Evolutionary conservation across 108 stramenopile species (phyloP).

Genomic region (Skeletonema marinoi): DNA sequence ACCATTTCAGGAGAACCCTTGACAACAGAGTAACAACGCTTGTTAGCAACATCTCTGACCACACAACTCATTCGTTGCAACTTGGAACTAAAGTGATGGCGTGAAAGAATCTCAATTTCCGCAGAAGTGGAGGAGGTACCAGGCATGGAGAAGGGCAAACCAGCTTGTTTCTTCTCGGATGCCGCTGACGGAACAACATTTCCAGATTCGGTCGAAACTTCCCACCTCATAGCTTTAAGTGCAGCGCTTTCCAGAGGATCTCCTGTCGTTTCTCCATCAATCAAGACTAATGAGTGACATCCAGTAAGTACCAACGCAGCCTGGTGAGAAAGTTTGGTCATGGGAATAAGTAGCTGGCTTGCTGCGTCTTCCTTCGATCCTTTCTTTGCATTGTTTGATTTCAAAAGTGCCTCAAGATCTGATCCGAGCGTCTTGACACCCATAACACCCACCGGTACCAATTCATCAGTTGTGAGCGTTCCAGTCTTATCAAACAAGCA

Average conservation of each 20-base stretch:
- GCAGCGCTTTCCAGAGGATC: conserved; percentile 92
- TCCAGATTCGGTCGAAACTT: conserved; percentile 54
- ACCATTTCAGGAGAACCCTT: conserved; percentile 98
- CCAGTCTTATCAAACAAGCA: conserved; percentile 99
- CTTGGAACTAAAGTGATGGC: conserved; percentile 97
- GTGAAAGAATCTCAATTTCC: conserved; percentile 76
- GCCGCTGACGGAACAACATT: conserved; percentile 57
- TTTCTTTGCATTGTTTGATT: conserved; percentile 31
- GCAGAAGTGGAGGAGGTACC: conserved; percentile 28
- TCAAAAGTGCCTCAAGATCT: conserved; percentile 7
- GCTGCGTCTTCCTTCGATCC: conserved; percentile 46
- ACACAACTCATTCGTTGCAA: conserved; percentile 98
- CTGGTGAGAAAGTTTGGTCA: conserved; percentile 67
- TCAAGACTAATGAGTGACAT: conserved; percentile 88
- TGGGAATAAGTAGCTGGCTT: conserved; percentile 64
- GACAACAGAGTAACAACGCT: conserved; percentile 77
- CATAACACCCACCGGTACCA: conserved; percentile 94
- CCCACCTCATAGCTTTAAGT: conserved; percentile 86
- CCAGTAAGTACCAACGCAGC: conserved; percentile 86
- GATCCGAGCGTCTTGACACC: conserved; percentile 12
- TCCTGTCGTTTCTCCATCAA: conserved; percentile 88
- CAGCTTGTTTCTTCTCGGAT: conserved; percentile 66
- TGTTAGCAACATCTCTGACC: conserved; percentile 49
- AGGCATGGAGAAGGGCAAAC: conserved; percentile 43
- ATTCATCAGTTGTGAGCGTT: conserved; percentile 96